Base-by-base conservation (phyloP, 768 basidiomycete species). In the Suillus luteus region DNA sequence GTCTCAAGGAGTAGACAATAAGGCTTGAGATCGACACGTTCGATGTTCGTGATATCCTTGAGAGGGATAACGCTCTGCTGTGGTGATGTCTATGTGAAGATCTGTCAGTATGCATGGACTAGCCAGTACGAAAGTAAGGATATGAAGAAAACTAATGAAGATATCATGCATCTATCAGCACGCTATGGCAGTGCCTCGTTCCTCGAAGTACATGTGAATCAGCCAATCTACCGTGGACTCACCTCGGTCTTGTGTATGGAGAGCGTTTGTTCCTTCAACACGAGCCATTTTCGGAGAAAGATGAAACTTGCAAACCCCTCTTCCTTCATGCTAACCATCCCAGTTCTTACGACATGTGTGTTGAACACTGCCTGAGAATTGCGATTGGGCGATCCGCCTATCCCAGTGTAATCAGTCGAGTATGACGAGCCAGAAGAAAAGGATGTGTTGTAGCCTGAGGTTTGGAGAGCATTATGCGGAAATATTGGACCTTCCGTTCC, bases 161-260 rank as follows among this genome's bases (percentile, higher is more conserved):
- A 11, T n/a, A 41, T 31, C 27, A 9, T 35, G 37, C 11, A 38
- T 37, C 17, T 3, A 41, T 14, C 7, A 24, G 9, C 4, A 54
- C 19, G 12, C 14, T n/a, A 40, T 60, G 17, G 37, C 24, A 62
- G 38, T 59, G 61, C 24, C 37, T 60, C 57, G 3, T 41, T 24
- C 15, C 55, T 38, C 51, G 61, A 55, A 27, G 60, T 9, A 61
- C 24, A 60, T 27, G n/a, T 31, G 6, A 60, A 44, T 63, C 35
- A 27, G 15, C 27, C 17, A 37, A 60, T 41, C 27, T 55, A 54
- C 44, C 55, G 19, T 40, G 41, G 5, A 63, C 92, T 69, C 71
- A 95, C 96, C 85, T 98, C 96, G 69, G 86, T 92, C 82, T 95
- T 98, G 73, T 95, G 93, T 63, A 99, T 86, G 22, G 85, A 82